Evolutionary conservation across 345 rosid genomes (phyloP), one percentile per base, ranked within the genome.

Genomic region (Corchorus capsularis): DNA sequence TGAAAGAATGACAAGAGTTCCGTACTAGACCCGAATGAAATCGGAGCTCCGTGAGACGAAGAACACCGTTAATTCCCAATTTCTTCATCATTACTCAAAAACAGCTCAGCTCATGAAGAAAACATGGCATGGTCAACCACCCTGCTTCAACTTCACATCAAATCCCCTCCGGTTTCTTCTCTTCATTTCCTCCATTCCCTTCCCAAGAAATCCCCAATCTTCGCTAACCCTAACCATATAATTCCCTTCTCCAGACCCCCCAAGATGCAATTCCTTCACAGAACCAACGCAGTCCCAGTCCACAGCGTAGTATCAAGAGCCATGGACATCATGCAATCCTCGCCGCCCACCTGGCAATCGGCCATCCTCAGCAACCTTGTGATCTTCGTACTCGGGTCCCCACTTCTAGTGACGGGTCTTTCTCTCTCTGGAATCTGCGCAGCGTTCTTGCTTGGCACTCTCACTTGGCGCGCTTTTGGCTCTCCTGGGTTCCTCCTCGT

Each of bases 381-480:
- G 68, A 93, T 96, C 72, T 96, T 96, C 83, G 68, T 85, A 74
- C 74, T 84, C 45, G 98, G 98, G 0, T 85, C 96, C 6, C 97
- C 99, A 15, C 76, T 96, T 81, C 82, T 96, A 50, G 82, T 93
- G 9, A 60, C 94, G 15, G 99, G 99, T 11, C 91, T 96, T 19
- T 93, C 99, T 0, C 68, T 82, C 32, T 80, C 92, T 6, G 99
- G 99, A 27, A 92, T 93, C 77, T 78, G 77, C 27, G 96, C 98
- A 15, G 99, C 99, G 1, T 96, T 92, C 79, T 78, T 93, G 84
- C 87, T 96, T 62, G 98, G 95, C 6, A 89, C 93, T 75, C 91
- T 96, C 75, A 92, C 97, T 71, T 96, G 99, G 99, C 92, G 99
- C 32, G 97, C 99, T 69, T 96, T 92, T 73, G 94, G 94, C 8